These are phyloP conservation scores for Wilcoxina mikolae DNA, from an alignment of 495 filamentous ascomycete species.

Conservation along the genomic window DNA sequence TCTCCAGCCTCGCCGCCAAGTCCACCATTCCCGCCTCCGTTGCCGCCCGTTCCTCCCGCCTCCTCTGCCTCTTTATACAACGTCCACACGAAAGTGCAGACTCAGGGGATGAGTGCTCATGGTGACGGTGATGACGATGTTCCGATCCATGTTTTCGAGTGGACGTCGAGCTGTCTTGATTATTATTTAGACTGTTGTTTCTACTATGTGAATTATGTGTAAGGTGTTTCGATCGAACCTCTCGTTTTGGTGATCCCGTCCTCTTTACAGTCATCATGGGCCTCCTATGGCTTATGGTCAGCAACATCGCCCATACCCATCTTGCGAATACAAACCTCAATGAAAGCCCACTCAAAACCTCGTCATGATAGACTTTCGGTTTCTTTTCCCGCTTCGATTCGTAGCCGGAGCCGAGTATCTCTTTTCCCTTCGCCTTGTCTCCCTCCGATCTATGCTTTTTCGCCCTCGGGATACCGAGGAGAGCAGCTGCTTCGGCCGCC, in stretches of 20 bases:
- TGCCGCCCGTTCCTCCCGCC: constrained; percentile 14
- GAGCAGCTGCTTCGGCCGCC: constrained; percentile 13
- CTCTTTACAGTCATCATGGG: background rate
- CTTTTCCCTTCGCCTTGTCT: constrained; percentile 13
- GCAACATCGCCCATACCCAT: background rate
- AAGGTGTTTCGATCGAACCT: constrained; percentile 7
- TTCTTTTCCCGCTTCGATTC: constrained; percentile 1
- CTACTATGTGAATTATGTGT: background rate
- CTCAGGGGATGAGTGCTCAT: constrained; percentile 25
- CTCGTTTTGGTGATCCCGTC: constrained; percentile 2
- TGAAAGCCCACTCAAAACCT: background rate
- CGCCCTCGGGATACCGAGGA: constrained; percentile 10
- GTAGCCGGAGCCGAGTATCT: background rate
- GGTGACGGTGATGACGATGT: constrained; percentile 23
- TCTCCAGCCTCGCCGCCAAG: constrained; percentile 1
- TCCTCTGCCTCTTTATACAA: constrained; percentile 18
- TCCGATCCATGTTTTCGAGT: constrained; percentile 2
- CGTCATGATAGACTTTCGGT: background rate
- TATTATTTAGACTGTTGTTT: constrained; percentile 7
- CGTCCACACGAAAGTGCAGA: constrained; percentile 18
- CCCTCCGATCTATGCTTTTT: constrained; percentile 8
- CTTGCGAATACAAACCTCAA: background rate
- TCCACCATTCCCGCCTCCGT: background rate
- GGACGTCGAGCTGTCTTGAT: constrained; percentile 3
- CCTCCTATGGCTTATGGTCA: background rate